Base-by-base conservation (phyloP, 345 rosid species). In the Psidium friedrichsthalianum region DNA sequence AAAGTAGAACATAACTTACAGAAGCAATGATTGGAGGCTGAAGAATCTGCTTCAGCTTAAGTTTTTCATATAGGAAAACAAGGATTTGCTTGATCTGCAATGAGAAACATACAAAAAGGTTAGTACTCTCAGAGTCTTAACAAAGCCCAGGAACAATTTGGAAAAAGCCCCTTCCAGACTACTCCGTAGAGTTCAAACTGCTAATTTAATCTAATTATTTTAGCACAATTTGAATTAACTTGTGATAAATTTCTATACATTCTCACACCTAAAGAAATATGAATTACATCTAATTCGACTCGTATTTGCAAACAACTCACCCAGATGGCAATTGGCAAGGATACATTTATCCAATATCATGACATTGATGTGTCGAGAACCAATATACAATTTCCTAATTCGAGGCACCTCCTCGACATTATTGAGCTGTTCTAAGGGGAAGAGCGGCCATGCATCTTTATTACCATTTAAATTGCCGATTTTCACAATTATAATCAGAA, bases 1-100 rank as follows among this genome's bases (percentile, higher is more conserved):
- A 51, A 84, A 84, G 82, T 27, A 47, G 84, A 69, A 78, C 61
- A 87, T 85, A 85, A 90, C 98, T 92, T 91, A 98, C 99, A 12
- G 99, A 98, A 88, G 99, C 99, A 92, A 96, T 85, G 64, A 98
- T 96, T 52, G 99, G 94, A 49, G 99, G 98, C 85, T 96, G 98
- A 90, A 96, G 92, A 84, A 96, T 93, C 93, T 95, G 99, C 92
- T 98, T 94, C 86, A 98, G 96, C 92, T 96, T 98, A 92, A 98
- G 91, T 89, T 94, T 98, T 82, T 96, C 94, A 84, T 91, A 94
- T 57, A 98, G 69, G 56, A 90, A 95, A 57, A 80, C 88, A 15
- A 94, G 89, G 87, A 98, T 18, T 56, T 82, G 85, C 87, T 89
- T 88, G 32, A 98, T 86, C 98, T 98, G 93, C 88, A 92, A 58